phyloP scores from a whole-genome alignment of 345 rosid genomes.

The Hibiscus trionum region DNA sequence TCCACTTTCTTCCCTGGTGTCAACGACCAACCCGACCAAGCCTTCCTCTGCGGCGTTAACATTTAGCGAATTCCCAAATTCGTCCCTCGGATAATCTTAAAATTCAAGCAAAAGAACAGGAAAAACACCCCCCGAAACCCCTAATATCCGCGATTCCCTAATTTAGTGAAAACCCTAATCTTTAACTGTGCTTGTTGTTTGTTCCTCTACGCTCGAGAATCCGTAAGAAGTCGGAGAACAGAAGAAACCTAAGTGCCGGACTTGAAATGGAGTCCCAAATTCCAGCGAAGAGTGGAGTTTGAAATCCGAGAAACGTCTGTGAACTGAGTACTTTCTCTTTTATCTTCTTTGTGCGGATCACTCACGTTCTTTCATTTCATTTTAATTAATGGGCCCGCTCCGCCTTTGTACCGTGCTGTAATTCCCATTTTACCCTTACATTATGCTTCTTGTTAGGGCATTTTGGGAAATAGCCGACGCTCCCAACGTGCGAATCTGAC shows the following conservation, averaged over 20 bases:
- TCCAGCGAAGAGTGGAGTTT: constrained; percentile 60
- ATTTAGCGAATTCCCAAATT: constrained; percentile 28
- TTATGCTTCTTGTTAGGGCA: constrained; percentile 16
- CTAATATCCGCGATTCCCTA: constrained; percentile 14
- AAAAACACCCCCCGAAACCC: neutral
- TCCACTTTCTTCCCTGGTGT: constrained; percentile 42
- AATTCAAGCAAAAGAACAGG: constrained; percentile 15
- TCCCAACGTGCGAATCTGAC: constrained; percentile 22
- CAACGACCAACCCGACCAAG: constrained; percentile 67
- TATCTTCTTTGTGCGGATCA: constrained; percentile 39
- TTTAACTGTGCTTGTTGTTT: constrained; percentile 1
- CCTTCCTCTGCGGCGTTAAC: constrained; percentile 77
- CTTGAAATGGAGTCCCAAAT: constrained; percentile 49
- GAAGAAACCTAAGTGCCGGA: constrained; percentile 47
- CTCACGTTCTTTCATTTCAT: constrained; percentile 33
- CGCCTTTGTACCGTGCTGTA: neutral
- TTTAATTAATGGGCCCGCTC: constrained; percentile 21
- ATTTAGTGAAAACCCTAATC: neutral
- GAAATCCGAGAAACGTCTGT: constrained; percentile 78
- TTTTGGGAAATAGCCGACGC: neutral
- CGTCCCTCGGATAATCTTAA: constrained; percentile 17
- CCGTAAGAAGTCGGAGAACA: neutral
- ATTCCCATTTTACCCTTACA: constrained; percentile 25
- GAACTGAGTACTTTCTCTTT: constrained; percentile 31
- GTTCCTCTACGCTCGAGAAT: neutral